Conservation (phyloP, 2,329 filamentous ascomycete genomes). For the Dryadomyces quercivorus region DNA sequence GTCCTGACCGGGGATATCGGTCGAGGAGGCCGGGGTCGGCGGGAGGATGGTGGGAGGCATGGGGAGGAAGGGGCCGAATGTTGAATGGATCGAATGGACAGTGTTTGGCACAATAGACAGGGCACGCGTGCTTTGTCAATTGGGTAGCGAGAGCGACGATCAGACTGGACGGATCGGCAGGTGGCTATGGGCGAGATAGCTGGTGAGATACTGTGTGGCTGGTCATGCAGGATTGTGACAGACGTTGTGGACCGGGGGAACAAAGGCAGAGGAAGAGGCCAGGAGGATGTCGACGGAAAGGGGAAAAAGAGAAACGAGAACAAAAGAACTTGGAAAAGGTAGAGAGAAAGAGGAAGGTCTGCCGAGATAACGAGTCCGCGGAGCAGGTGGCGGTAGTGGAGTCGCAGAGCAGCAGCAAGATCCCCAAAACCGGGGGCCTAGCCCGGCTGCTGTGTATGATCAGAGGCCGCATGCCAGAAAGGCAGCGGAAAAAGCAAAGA, state of each 20-base stretch:
- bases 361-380: background rate
- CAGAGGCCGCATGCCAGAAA: background rate
- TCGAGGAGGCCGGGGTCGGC: conserved; percentile 68
- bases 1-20: conserved; percentile 65
- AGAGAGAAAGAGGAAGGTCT: background rate
- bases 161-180: too few relatives aligned
- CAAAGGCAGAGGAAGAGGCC: background rate
- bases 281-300: background rate
- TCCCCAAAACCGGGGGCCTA: background rate
- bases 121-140: too few relatives aligned
- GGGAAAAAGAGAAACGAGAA: background rate
- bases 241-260: background rate
- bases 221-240: background rate
- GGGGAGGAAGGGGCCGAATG: background rate
- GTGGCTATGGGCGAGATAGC: too few relatives aligned
- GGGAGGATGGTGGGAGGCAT: conserved; percentile 59
- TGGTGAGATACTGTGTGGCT: too few relatives aligned
- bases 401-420: background rate
- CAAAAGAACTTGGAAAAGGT: background rate
- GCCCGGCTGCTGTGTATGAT: too few relatives aligned
- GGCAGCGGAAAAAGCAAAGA: background rate
- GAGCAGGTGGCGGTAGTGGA: background rate
- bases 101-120: background rate
- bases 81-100: background rate
- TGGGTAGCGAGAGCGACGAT: too few relatives aligned